Evolutionary conservation across 441 rosid species (phyloP), one percentile per base, ranked within the genome.

Genomic region (Gossypium trilobum): DNA sequence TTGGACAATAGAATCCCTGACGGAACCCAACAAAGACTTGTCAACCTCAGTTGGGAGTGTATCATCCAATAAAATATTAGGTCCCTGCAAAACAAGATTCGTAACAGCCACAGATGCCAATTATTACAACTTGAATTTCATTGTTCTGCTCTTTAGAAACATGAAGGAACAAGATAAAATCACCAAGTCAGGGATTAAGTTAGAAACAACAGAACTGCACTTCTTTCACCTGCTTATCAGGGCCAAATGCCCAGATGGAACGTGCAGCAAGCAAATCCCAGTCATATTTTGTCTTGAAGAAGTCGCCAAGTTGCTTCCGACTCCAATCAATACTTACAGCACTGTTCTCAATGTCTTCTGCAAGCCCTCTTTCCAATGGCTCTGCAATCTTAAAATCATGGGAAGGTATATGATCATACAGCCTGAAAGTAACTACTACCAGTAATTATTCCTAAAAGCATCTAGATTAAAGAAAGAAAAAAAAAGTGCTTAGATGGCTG

Each of bases 251-350:
- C 97, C 99, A 92, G 75, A 94, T 92, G 58, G 99, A 94, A 73
- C 97, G 89, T 2, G 97, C 97, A 16, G 97, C 99, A 69, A 94
- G 94, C 82, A 94, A 80, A 87, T 94, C 97, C 97, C 99, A 94
- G 73, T 90, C 97, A 82, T 92, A 94, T 76, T 87, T 92, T 74
- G 91, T 87, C 82, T 85, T 88, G 79, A 94, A 92, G 86, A 94
- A 94, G 79, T 94, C 99, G 33, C 97, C 97, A 16, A 90, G 89
- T 22, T 84, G 87, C 82, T 87, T 94, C 68, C 91, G 77, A 74
- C 84, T 91, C 97, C 95, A 90, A 80, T 90, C 97, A 64, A 84
- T 84, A 83, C 94, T 92, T n/a, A 92, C 97, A 57, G 85, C 87
- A 55, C 94, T 85, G 64, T 88, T 91, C 82, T 94, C 99, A 78